Percentiles rank a stretch among this genome's conserved stretches.
These are phyloP conservation scores for Clarireedia sp. DNA, from an alignment of 2,329 filamentous ascomycete species.

Conservation along the genomic window DNA sequence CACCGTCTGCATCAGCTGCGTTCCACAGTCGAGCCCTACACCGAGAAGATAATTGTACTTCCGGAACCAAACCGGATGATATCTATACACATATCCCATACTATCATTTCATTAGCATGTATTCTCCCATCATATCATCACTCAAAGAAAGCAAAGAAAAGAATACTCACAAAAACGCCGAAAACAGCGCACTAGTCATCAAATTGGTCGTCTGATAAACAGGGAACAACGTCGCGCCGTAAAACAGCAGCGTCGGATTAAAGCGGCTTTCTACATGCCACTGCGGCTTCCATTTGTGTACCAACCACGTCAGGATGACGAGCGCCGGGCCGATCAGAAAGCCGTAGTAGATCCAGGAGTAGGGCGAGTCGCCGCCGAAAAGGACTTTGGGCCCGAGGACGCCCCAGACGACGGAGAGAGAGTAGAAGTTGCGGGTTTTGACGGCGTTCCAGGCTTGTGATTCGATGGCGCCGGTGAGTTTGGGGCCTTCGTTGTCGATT, in stretches of 20 bases:
- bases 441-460: conserved; percentile 27
- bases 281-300: conserved; percentile 25
- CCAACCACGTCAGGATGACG: conserved; percentile 20
- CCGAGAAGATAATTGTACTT: conserved; percentile 72
- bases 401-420: conserved; percentile 31
- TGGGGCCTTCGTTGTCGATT: conserved; percentile 10
- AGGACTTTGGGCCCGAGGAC: conserved; percentile 30
- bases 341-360: conserved; percentile 28
- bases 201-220: conserved; percentile 28
- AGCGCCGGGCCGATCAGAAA: conserved; percentile 27
- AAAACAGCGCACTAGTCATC: conserved; percentile 23
- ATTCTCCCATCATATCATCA: neutral
- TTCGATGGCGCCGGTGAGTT: conserved; percentile 18
- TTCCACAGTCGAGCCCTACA: conserved; percentile 63
- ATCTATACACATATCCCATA: conserved; percentile 12
- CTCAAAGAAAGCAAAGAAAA: neutral
- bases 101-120: neutral
- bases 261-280: conserved; percentile 26
- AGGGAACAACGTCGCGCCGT: conserved; percentile 23
- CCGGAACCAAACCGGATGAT: conserved; percentile 54
- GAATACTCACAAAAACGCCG: conserved; percentile 22
- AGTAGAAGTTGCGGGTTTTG: conserved; percentile 28
- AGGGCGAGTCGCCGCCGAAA: conserved; percentile 21
- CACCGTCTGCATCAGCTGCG: conserved; percentile 58
- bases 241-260: conserved; percentile 27